These are phyloP conservation scores for Botrytis tulipae DNA, from an alignment of 2,329 filamentous ascomycete species.

Conservation along the genomic window DNA sequence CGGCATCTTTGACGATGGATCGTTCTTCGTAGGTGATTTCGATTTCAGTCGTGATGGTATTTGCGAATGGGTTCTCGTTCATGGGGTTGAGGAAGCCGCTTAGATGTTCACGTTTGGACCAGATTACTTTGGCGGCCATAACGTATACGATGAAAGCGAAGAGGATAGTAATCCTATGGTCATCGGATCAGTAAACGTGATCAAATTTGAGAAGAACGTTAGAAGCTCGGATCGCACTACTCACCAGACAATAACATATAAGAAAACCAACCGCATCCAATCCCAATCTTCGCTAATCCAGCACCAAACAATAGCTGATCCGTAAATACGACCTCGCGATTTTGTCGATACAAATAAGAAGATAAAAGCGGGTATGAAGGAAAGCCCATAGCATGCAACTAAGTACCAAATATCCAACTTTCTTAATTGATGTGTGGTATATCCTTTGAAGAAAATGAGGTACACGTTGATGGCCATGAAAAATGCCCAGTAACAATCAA, in stretches of 20 bases:
- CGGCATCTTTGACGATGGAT: slow-evolving; percentile 21
- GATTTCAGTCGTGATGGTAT: slow-evolving; percentile 22
- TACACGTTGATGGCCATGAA: slow-evolving; percentile 61
- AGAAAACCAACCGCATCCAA: slow-evolving; percentile 67
- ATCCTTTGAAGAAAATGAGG: slow-evolving; percentile 55
- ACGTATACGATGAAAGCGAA: slow-evolving; percentile 63
- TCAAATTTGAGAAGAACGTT: slow-evolving; percentile 28
- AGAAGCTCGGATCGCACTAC: background rate
- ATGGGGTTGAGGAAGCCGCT: slow-evolving; percentile 52
- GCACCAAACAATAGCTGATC: slow-evolving; percentile 65
- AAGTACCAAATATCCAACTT: slow-evolving; percentile 55
- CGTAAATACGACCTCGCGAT: slow-evolving; percentile 33
- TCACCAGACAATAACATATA: slow-evolving; percentile 69
- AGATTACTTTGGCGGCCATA: slow-evolving; percentile 63
- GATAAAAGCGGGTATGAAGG: slow-evolving; percentile 49
- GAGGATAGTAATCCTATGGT: slow-evolving; percentile 49
- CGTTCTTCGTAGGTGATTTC: slow-evolving; percentile 50
- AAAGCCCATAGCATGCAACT: slow-evolving; percentile 51
- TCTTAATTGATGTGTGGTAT: slow-evolving; percentile 48
- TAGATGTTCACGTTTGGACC: slow-evolving; percentile 58
- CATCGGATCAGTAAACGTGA: background rate
- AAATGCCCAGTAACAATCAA: slow-evolving; percentile 53
- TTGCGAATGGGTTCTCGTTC: slow-evolving; percentile 45
- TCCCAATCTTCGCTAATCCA: slow-evolving; percentile 69
- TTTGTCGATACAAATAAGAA: slow-evolving; percentile 50